Evolutionary conservation across 164 flowering plant species (phyloP).

Genomic region (Sedum album): DNA sequence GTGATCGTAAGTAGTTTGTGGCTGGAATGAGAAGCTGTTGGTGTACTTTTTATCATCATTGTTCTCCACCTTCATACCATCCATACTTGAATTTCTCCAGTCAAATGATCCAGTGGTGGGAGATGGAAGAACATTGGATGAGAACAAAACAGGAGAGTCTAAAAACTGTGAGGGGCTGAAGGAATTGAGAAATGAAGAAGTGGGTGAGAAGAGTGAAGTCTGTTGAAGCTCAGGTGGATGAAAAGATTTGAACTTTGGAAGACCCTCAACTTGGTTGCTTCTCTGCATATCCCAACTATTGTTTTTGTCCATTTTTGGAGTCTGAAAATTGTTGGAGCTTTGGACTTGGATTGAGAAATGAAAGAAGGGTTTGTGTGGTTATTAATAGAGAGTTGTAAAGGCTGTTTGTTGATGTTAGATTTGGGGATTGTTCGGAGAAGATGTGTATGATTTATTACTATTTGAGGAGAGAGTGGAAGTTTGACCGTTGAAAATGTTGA

Average conservation of each 20-base stretch:
- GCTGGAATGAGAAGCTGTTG: slow-evolving; percentile 38
- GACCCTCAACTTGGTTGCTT: slow-evolving; percentile 20
- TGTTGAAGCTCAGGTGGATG: slow-evolving; percentile 50
- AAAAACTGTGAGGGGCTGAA: slow-evolving; percentile 52
- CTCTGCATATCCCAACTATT: neutral
- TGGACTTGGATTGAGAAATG: neutral
- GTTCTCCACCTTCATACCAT: slow-evolving; percentile 27
- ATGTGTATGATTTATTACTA: neutral
- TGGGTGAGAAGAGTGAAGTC: slow-evolving; percentile 31
- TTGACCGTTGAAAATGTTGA: slow-evolving; percentile 5
- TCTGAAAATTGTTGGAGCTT: neutral
- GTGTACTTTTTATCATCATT: slow-evolving; percentile 27
- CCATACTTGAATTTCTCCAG: slow-evolving; percentile 31
- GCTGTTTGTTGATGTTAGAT: slow-evolving; percentile 6
- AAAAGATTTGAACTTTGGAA: slow-evolving; percentile 53
- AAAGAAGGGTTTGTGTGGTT: neutral
- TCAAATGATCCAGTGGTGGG: slow-evolving; percentile 53
- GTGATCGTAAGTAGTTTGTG: slow-evolving; percentile 18
- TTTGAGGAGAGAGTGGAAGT: neutral
- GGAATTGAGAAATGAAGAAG: slow-evolving; percentile 55
- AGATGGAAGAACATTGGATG: slow-evolving; percentile 41
- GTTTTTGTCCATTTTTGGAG: neutral
- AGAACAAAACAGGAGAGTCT: slow-evolving; percentile 51
- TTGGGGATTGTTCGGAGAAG: slow-evolving; percentile 1
- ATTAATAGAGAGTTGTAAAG: neutral